Conservation (phyloP, 345 rosid genomes). For the Erysimum cheiranthoides region DNA sequence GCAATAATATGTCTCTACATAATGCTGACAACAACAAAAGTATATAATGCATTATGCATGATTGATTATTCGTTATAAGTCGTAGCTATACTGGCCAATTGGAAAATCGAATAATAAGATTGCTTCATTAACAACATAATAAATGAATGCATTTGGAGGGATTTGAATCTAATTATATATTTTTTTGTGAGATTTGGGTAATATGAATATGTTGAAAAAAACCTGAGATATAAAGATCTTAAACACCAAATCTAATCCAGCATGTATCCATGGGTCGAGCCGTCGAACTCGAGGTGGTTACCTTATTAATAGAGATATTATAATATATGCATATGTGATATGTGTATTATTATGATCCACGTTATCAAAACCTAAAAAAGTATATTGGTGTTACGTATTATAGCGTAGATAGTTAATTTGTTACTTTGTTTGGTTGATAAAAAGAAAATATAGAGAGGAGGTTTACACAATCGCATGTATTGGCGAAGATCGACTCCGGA, state of each 20-base stretch:
- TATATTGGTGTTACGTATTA: background rate
- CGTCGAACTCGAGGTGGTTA: background rate
- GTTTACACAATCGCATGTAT: background rate
- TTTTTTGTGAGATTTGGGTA: background rate
- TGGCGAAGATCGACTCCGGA: background rate
- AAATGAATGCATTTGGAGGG: conserved; percentile 21
- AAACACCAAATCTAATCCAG: conserved; percentile 16
- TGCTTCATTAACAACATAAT: conserved; percentile 21
- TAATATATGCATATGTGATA: background rate
- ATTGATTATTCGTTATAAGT: conserved; percentile 25
- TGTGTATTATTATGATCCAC: background rate
- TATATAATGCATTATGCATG: conserved; percentile 15
- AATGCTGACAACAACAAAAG: conserved; percentile 8
- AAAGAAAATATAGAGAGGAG: background rate
- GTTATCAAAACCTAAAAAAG: background rate
- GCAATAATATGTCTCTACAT: background rate
- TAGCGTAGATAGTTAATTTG: no score
- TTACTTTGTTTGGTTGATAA: background rate
- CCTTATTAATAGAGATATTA: background rate
- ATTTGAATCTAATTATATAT: background rate
- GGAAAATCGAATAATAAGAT: conserved; percentile 40
- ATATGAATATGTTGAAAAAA: conserved; percentile 34
- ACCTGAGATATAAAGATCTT: conserved; percentile 24
- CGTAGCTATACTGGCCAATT: conserved; percentile 16
- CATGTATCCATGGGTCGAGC: conserved; percentile 1